Evolutionary conservation across 768 basidiomycete genomes (phyloP), one percentile per base, ranked within the genome.

Genomic region (Russula sp.): DNA sequence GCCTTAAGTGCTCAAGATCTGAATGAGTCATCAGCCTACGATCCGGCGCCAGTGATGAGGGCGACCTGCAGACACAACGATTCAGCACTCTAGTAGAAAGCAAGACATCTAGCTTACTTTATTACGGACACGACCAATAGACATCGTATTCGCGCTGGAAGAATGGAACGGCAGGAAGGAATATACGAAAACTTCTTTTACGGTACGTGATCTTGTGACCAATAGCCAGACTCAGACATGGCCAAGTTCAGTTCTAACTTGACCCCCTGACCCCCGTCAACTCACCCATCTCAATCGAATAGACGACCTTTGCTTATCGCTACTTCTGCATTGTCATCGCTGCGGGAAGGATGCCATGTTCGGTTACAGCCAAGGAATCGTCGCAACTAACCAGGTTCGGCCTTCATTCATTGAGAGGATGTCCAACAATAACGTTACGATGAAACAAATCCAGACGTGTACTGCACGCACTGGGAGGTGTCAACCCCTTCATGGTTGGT

Each of bases 31-130:
- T 36, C 41, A 13, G 78, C 90, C 77, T 70, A 94, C 92, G 87
- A 88, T 70, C 86, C 93, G 49, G 86, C 93, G 61, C 93, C 93
- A 32, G 93, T 96, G 73, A 96, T 77, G 66, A 96, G 77, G 46
- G 88, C 88, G 59, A 83, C 84, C 84, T 89, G 67, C 22, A 50
- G 35, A 43, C 4, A 50, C 7, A 20, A 34, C 32, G n/a, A 34
- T 25, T 63, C 41, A 63, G 46, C 35, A 32, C 18, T 1, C 14
- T n/a, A 3, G 7, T 43, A 18, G 18, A 57, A 16, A 47, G 43
- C 25, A 38, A 49, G 42, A 48, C n/a, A 51, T 13, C 5, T 25
- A 32, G 65, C 71, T 61, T 61, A 82, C 88, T 76, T 83, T 88
- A 75, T 87, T 69, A 70, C 82, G 79, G 69, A 90, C 81, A 69